Evolutionary conservation across 2,329 filamentous ascomycete species (phyloP).

Genomic region (Neopestalotiopsis sp.): DNA sequence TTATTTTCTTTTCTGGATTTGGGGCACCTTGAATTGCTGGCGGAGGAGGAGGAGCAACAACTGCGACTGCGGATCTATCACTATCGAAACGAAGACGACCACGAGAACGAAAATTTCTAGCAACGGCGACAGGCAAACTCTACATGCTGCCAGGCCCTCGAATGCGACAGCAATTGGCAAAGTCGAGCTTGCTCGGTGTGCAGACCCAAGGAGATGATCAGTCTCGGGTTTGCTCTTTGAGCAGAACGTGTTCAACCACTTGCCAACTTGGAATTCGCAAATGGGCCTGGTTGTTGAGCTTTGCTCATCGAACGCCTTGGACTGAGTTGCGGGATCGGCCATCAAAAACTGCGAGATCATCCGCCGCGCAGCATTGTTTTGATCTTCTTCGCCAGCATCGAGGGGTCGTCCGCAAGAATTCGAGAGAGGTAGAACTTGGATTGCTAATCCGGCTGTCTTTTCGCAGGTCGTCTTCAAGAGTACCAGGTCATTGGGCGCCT

Average conservation of each 20-base stretch:
- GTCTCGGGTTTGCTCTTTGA: not conserved
- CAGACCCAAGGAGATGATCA: not conserved
- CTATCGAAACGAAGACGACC: not conserved
- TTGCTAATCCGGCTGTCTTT: slow-evolving; percentile 38
- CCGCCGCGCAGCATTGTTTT: not conserved
- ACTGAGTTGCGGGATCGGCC: not conserved
- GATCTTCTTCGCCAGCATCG: not conserved
- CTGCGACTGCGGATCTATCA: not conserved
- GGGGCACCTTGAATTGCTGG: slow-evolving; percentile 1
- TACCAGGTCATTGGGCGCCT: slow-evolving; percentile 99
- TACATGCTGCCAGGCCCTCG: not conserved
- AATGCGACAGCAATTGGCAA: not conserved
- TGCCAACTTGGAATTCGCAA: not conserved
- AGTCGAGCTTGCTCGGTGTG: not conserved
- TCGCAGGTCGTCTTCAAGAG: slow-evolving; percentile 96
- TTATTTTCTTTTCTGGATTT: slow-evolving; percentile 1
- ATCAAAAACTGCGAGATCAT: not conserved
- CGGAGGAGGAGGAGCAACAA: not conserved
- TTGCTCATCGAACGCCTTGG: not conserved
- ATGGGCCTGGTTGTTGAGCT: not conserved
- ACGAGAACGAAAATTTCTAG: not conserved
- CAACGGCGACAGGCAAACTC: not conserved
- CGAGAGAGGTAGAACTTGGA: slow-evolving; percentile 22
- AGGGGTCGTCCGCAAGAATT: not conserved
- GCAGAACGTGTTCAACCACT: not conserved